phyloP scores from a whole-genome alignment of 2,329 filamentous ascomycete genomes.

The Tolypocladium tropicale region DNA sequence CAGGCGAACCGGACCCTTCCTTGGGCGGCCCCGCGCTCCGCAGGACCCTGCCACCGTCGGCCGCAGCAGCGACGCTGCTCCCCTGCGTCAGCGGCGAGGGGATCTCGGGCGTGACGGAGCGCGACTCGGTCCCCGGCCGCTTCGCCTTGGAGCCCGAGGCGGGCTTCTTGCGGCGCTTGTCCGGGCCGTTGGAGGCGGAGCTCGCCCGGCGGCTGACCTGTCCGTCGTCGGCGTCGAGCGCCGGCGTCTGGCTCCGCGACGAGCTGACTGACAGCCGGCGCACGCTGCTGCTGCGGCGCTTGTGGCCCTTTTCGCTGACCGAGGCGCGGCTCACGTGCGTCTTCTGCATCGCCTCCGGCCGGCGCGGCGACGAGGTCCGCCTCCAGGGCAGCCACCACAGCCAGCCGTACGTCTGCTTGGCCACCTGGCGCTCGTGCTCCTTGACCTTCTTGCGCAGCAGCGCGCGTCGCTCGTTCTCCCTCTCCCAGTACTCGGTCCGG shows the following conservation, averaged over 20 bases:
- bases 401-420: constrained; percentile 59
- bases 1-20: background rate
- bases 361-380: constrained; percentile 21
- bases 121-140: constrained; percentile 34
- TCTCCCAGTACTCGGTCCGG: constrained; percentile 90
- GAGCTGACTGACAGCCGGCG: constrained; percentile 43
- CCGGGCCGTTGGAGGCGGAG: constrained; percentile 37
- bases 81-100: constrained; percentile 43
- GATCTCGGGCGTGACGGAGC: constrained; percentile 44
- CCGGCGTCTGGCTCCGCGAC: constrained; percentile 38
- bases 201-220: constrained; percentile 32
- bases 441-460: constrained; percentile 61
- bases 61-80: constrained; percentile 21
- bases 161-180: constrained; percentile 42
- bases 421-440: constrained; percentile 56
- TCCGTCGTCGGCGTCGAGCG: constrained; percentile 34
- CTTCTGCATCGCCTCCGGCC: constrained; percentile 29
- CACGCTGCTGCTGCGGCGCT: constrained; percentile 40
- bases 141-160: constrained; percentile 30
- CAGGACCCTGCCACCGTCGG: constrained; percentile 12
- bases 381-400: constrained; percentile 79
- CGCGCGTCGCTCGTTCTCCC: constrained; percentile 81
- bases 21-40: constrained; percentile 10
- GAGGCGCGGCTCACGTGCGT: constrained; percentile 26
- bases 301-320: constrained; percentile 33